A percentile compares a stretch with the other conserved stretches of the same genome.
Conservation (phyloP, 352 stramenopile genomes). For the Halophytophthora polymorphica region DNA sequence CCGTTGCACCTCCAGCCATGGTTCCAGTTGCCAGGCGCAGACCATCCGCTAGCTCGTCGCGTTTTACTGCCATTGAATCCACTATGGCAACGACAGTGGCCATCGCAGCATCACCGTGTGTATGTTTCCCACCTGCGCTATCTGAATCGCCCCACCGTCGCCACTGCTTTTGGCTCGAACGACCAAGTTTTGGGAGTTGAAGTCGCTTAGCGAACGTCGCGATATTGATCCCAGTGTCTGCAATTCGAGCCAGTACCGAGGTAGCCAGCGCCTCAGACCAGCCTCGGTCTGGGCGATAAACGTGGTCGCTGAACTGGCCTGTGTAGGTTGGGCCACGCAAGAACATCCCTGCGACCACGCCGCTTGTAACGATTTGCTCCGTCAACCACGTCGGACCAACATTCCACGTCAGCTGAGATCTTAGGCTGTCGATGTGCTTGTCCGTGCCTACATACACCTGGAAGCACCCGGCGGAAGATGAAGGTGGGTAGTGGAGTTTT, state of each 20-base stretch:
- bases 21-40: slow-evolving; percentile 22
- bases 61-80: slow-evolving; percentile 35
- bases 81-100: slow-evolving; percentile 12
- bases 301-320: slow-evolving; percentile 60
- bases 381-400: slow-evolving; percentile 63
- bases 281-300: slow-evolving; percentile 61
- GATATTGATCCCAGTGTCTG: slow-evolving; percentile 58
- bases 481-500: slow-evolving; percentile 66
- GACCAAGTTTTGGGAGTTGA: slow-evolving; percentile 41
- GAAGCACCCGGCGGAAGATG: slow-evolving; percentile 36
- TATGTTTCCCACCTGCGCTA: slow-evolving; percentile 3
- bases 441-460: slow-evolving; percentile 77
- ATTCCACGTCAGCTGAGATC: slow-evolving; percentile 63
- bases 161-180: slow-evolving; percentile 49
- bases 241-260: slow-evolving; percentile 50
- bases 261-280: slow-evolving; percentile 69
- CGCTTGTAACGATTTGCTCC: slow-evolving; percentile 48
- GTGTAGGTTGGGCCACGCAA: slow-evolving; percentile 59
- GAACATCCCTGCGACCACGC: slow-evolving; percentile 59
- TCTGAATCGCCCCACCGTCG: slow-evolving; percentile 20
- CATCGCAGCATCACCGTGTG: slow-evolving; percentile 12
- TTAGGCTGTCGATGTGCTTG: slow-evolving; percentile 61
- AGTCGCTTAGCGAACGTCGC: slow-evolving; percentile 37
- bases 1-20: not conserved
- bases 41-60: slow-evolving; percentile 38